Percentiles rank a stretch among this genome's conserved stretches.
Evolutionary conservation across 129 eudicot genomes (phyloP).

Genomic region (Smallanthus sonchifolius): DNA sequence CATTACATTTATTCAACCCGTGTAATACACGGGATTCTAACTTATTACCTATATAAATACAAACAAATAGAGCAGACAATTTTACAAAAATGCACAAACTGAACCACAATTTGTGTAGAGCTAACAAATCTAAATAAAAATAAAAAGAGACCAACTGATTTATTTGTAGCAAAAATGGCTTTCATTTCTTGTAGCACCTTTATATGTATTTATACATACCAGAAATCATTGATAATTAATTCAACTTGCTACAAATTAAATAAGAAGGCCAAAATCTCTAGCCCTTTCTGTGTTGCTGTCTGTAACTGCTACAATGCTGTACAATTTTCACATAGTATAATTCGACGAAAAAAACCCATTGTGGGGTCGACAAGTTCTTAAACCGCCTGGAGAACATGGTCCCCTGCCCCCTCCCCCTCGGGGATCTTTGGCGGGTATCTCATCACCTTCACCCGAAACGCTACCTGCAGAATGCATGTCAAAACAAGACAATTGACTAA

Average conservation of each 20-base stretch:
- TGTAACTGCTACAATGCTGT: slow-evolving; percentile 45
- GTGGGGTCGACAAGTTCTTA: slow-evolving; percentile 24
- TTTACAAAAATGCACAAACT: not conserved
- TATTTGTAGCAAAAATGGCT: slow-evolving; percentile 25
- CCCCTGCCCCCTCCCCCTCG: slow-evolving; percentile 26
- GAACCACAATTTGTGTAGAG: not conserved
- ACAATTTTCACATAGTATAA: slow-evolving; percentile 34
- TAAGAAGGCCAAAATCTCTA: slow-evolving; percentile 26
- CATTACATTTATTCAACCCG: too few relatives aligned
- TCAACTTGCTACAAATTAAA: slow-evolving; percentile 26
- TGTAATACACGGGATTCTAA: too few relatives aligned
- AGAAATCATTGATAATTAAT: slow-evolving; percentile 14
- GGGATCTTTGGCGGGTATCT: slow-evolving; percentile 34
- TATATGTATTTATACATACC: slow-evolving; percentile 34
- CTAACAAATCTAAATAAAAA: not conserved
- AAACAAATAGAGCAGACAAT: too few relatives aligned
- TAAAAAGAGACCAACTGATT: not conserved
- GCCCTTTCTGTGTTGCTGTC: slow-evolving; percentile 18
- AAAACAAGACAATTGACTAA: not conserved
- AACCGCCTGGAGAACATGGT: slow-evolving; percentile 46
- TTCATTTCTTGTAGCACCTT: slow-evolving; percentile 23
- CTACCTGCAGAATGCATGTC: slow-evolving; percentile 44
- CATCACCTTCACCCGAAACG: slow-evolving; percentile 80
- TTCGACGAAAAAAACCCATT: not conserved
- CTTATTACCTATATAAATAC: too few relatives aligned